Percentiles rank a stretch among this genome's conserved stretches.
phyloP scores from a whole-genome alignment of 441 rosid species.

The Codiaeum variegatum region DNA sequence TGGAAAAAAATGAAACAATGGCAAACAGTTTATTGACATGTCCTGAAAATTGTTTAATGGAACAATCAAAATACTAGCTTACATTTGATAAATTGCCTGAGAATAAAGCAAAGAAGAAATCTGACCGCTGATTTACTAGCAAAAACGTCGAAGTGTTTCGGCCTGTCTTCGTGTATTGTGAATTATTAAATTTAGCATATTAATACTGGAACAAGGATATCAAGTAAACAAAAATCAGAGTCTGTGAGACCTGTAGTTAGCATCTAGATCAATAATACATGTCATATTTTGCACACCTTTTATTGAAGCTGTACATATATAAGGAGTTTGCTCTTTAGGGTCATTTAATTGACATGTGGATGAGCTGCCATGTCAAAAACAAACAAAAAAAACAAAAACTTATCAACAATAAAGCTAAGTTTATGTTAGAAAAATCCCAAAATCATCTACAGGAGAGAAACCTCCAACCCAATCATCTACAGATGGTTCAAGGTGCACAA shows the following conservation, averaged over 20 bases:
- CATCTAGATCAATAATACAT: neutral
- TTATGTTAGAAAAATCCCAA: neutral
- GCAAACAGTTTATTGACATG: no score
- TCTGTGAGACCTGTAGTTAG: neutral
- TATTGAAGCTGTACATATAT: constrained; percentile 74
- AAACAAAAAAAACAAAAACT: neutral
- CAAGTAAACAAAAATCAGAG: constrained; percentile 4
- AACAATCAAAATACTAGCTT: constrained; percentile 4
- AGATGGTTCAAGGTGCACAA: constrained; percentile 37
- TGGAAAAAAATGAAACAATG: no score
- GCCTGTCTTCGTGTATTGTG: constrained; percentile 54
- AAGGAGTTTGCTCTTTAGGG: constrained; percentile 48
- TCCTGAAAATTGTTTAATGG: no score
- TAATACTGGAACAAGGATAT: constrained; percentile 40
- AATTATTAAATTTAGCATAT: constrained; percentile 20
- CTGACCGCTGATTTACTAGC: constrained; percentile 88
- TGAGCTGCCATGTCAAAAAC: constrained; percentile 34
- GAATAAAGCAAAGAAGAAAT: constrained; percentile 78
- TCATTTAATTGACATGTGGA: constrained; percentile 47
- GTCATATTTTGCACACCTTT: constrained; percentile 48
- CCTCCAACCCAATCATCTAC: constrained; percentile 71
- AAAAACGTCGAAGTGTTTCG: constrained; percentile 50
- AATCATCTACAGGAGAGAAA: constrained; percentile 74
- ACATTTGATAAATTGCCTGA: constrained; percentile 61
- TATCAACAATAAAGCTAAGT: no score